These are phyloP conservation scores for Termitomyces sp. DNA, from an alignment of 768 basidiomycete genomes.

Conservation along the genomic window DNA sequence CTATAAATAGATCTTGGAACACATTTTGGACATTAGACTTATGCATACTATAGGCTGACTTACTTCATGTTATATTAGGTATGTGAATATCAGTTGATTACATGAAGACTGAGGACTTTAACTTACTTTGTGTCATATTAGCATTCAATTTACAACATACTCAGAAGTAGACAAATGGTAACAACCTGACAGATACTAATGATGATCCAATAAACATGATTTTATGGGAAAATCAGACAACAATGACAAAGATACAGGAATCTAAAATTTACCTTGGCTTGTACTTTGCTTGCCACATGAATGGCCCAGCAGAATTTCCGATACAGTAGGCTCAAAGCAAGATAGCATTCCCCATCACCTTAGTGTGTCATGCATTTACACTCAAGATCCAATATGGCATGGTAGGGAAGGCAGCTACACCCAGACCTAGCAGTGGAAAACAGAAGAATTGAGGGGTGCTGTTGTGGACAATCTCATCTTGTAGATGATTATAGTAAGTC, in stretches of 20 bases:
- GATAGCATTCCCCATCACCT: conserved; percentile 67
- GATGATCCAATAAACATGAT: conserved; percentile 72
- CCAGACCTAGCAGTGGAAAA: conserved; percentile 8
- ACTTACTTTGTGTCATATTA: too few relatives aligned
- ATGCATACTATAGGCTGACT: too few relatives aligned
- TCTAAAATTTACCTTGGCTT: conserved; percentile 44
- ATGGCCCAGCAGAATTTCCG: conserved; percentile 61
- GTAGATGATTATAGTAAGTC: too few relatives aligned
- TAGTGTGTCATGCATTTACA: conserved; percentile 69
- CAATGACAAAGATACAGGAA: neutral
- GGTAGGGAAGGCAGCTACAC: conserved; percentile 43
- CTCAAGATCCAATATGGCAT: conserved; percentile 61
- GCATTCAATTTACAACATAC: too few relatives aligned
- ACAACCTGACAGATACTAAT: conserved; percentile 58
- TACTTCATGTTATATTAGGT: too few relatives aligned
- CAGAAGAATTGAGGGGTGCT: neutral
- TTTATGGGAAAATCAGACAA: conserved; percentile 22
- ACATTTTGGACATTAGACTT: too few relatives aligned
- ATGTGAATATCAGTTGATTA: too few relatives aligned
- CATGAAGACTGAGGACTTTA: too few relatives aligned
- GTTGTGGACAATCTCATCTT: too few relatives aligned
- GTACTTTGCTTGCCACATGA: conserved; percentile 72
- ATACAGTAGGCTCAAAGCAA: conserved; percentile 65
- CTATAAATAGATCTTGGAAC: too few relatives aligned
- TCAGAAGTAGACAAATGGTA: conserved; percentile 42